phyloP scores from a whole-genome alignment of 805 yeast species.

The Priceomyces castillae region DNA sequence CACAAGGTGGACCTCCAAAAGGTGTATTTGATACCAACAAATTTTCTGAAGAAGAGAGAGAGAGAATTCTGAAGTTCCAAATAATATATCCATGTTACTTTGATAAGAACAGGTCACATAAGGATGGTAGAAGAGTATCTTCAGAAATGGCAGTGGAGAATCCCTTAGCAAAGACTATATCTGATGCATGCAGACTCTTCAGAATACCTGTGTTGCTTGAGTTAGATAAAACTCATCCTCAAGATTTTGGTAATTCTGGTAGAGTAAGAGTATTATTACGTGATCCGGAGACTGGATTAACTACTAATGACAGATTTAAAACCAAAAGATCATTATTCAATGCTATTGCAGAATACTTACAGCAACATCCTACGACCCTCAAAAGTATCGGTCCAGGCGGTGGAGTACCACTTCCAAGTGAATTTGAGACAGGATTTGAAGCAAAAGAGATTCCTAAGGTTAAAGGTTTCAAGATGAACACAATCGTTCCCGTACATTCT shows the following conservation, averaged over 20 bases:
- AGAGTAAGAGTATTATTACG: slow-evolving; percentile 76
- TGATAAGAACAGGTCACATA: slow-evolving; percentile 70
- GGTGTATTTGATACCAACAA: slow-evolving; percentile 30
- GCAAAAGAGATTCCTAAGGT: slow-evolving; percentile 70
- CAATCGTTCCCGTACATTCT: slow-evolving; percentile 85
- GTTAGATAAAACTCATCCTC: slow-evolving; percentile 88
- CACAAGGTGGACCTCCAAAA: slow-evolving; percentile 11
- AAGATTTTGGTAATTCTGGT: slow-evolving; percentile 98
- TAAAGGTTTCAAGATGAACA: slow-evolving; percentile 82
- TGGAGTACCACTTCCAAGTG: slow-evolving; percentile 65
- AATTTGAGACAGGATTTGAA: slow-evolving; percentile 49
- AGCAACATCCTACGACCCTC: slow-evolving; percentile 67
- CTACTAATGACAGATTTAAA: slow-evolving; percentile 27
- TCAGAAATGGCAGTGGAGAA: slow-evolving; percentile 69
- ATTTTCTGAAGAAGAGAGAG: slow-evolving; percentile 54
- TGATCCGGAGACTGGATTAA: slow-evolving; percentile 41
- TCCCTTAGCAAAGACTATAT: slow-evolving; percentile 80
- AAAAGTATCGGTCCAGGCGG: slow-evolving; percentile 47
- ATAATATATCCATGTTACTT: slow-evolving; percentile 89
- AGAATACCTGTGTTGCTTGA: slow-evolving; percentile 52
- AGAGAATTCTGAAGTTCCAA: slow-evolving; percentile 67
- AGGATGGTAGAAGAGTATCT: slow-evolving; percentile 82
- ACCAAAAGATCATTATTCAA: slow-evolving; percentile 65
- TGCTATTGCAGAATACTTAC: slow-evolving; percentile 58
- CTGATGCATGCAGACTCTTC: slow-evolving; percentile 63